A percentile compares a stretch with the other conserved stretches of the same genome.
These are phyloP conservation scores for Nakataea oryzae DNA, from an alignment of 2,329 filamentous ascomycete genomes.

Conservation along the genomic window DNA sequence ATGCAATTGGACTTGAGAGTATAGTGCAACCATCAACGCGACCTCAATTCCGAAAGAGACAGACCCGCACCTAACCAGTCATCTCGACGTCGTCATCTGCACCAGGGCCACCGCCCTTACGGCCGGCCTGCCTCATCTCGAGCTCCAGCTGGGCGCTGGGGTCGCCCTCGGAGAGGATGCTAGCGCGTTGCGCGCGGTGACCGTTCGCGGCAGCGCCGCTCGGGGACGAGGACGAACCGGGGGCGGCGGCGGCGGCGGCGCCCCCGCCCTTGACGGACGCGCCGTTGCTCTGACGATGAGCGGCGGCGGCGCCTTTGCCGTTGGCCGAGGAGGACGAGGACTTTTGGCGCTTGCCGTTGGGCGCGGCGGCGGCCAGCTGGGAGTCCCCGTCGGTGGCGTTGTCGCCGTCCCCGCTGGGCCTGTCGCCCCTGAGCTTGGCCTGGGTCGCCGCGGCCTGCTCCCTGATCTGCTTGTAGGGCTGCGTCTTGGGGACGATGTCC, in stretches of 20 bases:
- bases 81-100: slow-evolving; percentile 3
- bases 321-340: slow-evolving; percentile 15
- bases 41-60: neutral
- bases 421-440: slow-evolving; percentile 34
- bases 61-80: slow-evolving; percentile 1
- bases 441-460: slow-evolving; percentile 43
- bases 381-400: neutral
- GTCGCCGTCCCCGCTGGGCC: slow-evolving; percentile 17
- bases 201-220: slow-evolving; percentile 14
- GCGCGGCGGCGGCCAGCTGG: neutral
- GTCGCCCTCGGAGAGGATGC: slow-evolving; percentile 23
- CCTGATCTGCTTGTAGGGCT: slow-evolving; percentile 71
- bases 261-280: neutral
- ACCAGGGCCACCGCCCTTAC: neutral
- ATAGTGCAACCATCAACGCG: neutral
- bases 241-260: slow-evolving; percentile 9
- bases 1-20: too few relatives aligned
- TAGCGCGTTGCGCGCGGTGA: slow-evolving; percentile 14
- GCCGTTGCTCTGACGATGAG: neutral
- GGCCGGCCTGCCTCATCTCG: slow-evolving; percentile 38
- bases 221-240: slow-evolving; percentile 12
- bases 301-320: slow-evolving; percentile 4
- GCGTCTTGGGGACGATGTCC: slow-evolving; percentile 82
- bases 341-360: slow-evolving; percentile 28
- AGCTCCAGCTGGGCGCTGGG: slow-evolving; percentile 43